Evolutionary conservation across 2,329 filamentous ascomycete genomes (phyloP), one percentile per base, ranked within the genome.

Genomic region (Fusarium gaditjirri): DNA sequence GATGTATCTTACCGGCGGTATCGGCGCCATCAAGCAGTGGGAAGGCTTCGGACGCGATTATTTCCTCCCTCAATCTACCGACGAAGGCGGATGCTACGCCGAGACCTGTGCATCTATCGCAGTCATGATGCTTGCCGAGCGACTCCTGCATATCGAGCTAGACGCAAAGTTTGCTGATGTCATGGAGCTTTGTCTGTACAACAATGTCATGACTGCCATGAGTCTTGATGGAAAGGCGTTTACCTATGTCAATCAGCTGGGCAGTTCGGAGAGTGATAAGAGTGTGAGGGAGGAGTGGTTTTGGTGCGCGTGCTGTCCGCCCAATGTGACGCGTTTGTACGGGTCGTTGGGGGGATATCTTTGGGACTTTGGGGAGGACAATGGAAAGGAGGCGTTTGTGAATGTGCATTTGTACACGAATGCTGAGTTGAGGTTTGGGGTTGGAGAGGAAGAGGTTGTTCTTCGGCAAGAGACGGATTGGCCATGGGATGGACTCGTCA

Each of bases 1-100:
- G 75, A 89, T 90, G 85, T 91, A 89, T 64, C 75, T 89, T n/a
- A 91, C 89, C 0, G 89, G 89, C 6, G 89, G 88, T 1, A 86
- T 91, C 57, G 89, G 89, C 2, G 85, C 83, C 8, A 71, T 75
- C 8, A 62, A 64, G 19, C 82, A 87, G 2, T 76, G 70, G 73
- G 74, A 76, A 39, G 74, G 74, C 0, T 73, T 76, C 3, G 70
- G 73, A 0, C 63, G 70, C 3, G 64, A 76, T 13, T 65, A 76
- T 29, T 76, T 76, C 29, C 70, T 74, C 2, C 68, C 70, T 2
- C 62, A 73, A 12, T 53, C 54, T 3, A 68, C 70, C 2, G 57
- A 73, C 16, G 70, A 73, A 49, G 70, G 70, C 9, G 70, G 70
- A 1, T 73, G 58, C 25, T 73, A 73, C 17, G 58, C 70, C 0